Evolutionary conservation across 495 filamentous ascomycete species (phyloP), one percentile per base, ranked within the genome.

Genomic region (Polyplosphaeria fusca): DNA sequence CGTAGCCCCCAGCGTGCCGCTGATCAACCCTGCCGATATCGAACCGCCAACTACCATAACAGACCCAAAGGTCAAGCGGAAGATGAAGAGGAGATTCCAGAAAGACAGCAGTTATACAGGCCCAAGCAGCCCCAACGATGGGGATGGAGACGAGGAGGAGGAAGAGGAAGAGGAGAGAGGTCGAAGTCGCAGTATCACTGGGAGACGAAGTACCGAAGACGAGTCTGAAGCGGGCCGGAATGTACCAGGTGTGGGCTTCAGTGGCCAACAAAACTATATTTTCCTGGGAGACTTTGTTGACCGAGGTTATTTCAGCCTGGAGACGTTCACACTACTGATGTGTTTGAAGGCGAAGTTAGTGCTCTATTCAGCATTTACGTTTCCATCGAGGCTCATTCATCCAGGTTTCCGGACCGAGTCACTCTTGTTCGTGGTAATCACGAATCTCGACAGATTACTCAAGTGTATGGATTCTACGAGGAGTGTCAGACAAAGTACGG

Each of bases 381-480:
- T n/a, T n/a, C n/a, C n/a, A n/a, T n/a, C n/a, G n/a, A n/a, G n/a
- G n/a, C n/a, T n/a, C n/a, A n/a, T n/a, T n/a, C n/a, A n/a, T n/a
- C n/a, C 1, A 96, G 91, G 77, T 96, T 90, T 70, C 94, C 93
- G 22, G 91, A 97, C 68, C 81, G 87, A 45, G 89, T 98, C 60
- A 96, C 95, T 11, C 82, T 98, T 35, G 91, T 98, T 25, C 91
- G 93, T 30, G 93, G 93, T 25, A 98, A 98, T 65, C 93, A 98
- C 70, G 93, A 98, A 67, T 96, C 92, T 16, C 85, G 93, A 14
- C 93, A 98, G 69, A 98, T 98, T 55, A 98, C 93, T 7, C 92
- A 96, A 69, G 93, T 98, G 4, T 98, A 98, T 66, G 93, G 93
- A 2, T 98, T 98, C 74, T 96, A 97, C 76, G 93, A 97, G 65